Conservation (phyloP, 2,329 filamentous ascomycete species). For the Pezicula neosporulosa region DNA sequence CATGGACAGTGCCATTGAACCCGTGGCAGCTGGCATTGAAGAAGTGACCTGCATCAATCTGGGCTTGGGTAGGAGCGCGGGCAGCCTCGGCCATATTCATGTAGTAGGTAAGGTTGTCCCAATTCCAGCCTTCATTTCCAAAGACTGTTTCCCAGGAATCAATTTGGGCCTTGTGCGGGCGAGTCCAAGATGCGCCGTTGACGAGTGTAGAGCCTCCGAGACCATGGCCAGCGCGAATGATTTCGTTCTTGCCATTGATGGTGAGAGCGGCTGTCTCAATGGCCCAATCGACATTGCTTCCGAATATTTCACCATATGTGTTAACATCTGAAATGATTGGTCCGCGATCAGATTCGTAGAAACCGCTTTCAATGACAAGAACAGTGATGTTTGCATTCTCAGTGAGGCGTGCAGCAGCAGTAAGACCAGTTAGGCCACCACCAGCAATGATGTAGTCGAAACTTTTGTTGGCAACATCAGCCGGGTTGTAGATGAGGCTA, state of each 20-base stretch:
- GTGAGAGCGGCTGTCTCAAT: conserved; percentile 15
- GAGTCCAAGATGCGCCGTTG: conserved; percentile 28
- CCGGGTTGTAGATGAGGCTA: conserved; percentile 1
- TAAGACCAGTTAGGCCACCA: conserved; percentile 15
- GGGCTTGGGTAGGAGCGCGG: conserved; percentile 14
- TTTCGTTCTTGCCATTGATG: conserved; percentile 19
- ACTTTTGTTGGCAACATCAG: conserved; percentile 8
- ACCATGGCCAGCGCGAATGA: conserved; percentile 21
- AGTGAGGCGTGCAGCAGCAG: conserved; percentile 11
- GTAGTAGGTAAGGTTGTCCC: conserved; percentile 2
- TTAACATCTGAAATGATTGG: conserved; percentile 24
- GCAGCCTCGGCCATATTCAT: conserved; percentile 9
- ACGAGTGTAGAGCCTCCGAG: conserved; percentile 28
- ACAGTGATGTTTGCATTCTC: conserved; percentile 13
- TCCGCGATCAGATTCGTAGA: conserved; percentile 24
- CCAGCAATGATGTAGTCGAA: conserved; percentile 29
- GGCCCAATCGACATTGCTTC: conserved; percentile 17
- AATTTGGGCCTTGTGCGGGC: conserved; percentile 19
- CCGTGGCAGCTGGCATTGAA: conserved; percentile 22
- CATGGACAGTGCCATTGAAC: conserved; percentile 19
- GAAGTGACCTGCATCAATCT: conserved; percentile 20
- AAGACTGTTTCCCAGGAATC: conserved; percentile 7
- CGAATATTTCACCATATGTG: conserved; percentile 24
- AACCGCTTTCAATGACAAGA: conserved; percentile 19
- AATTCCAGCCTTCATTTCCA: conserved; percentile 4